Percentiles rank a stretch among this genome's conserved stretches.
These are phyloP conservation scores for Zygosaccharomyces pseudorouxii DNA, from an alignment of 805 yeast species.

Conservation along the genomic window DNA sequence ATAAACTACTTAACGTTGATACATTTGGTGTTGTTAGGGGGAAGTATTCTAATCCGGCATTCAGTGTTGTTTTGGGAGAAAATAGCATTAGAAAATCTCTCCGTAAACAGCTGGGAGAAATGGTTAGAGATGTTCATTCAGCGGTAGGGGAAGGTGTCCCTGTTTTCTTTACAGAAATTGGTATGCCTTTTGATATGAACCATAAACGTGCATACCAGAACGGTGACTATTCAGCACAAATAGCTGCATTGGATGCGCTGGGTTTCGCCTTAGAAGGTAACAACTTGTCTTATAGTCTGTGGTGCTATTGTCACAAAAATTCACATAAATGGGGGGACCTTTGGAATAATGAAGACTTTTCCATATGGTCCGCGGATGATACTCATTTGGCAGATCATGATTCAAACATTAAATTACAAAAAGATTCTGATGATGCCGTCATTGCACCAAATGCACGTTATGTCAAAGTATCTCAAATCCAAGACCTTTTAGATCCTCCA, in stretches of 20 bases:
- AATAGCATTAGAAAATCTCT: conserved; percentile 68
- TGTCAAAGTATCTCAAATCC: conserved; percentile 5
- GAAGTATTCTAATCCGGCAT: conserved; percentile 62
- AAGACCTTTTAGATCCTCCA: conserved; percentile 13
- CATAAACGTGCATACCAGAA: conserved; percentile 60
- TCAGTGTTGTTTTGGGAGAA: conserved; percentile 81
- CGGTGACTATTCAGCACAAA: conserved; percentile 71
- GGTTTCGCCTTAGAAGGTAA: conserved; percentile 73
- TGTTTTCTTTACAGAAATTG: conserved; percentile 85
- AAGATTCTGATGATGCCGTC: background rate
- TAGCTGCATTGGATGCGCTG: conserved; percentile 78
- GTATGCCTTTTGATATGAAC: conserved; percentile 97
- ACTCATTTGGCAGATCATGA: conserved; percentile 7
- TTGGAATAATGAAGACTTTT: conserved; percentile 93
- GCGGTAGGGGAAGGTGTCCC: conserved; percentile 64
- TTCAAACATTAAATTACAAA: background rate
- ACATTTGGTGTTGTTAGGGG: conserved; percentile 84
- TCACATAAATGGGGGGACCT: conserved; percentile 82
- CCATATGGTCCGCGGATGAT: conserved; percentile 76
- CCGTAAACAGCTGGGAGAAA: conserved; percentile 58
- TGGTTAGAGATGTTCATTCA: conserved; percentile 58
- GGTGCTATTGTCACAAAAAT: conserved; percentile 78
- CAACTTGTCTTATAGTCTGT: conserved; percentile 67
- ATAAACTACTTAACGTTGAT: conserved; percentile 73
- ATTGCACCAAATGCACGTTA: conserved; percentile 3